phyloP scores from a whole-genome alignment of 495 filamentous ascomycete species.

The Cetradonia linearis region DNA sequence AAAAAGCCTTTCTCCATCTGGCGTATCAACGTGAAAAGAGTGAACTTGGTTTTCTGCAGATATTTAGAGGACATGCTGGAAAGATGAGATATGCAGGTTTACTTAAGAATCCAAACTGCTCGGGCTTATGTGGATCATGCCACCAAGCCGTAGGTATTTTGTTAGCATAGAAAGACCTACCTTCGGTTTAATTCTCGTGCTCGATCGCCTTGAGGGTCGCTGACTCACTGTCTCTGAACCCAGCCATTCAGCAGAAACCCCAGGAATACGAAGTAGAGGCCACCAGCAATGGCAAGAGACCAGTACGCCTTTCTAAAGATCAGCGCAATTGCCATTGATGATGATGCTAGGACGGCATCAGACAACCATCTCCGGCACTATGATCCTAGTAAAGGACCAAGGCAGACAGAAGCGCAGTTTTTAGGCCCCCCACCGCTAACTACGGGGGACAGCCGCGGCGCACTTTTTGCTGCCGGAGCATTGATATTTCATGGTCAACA shows the following conservation, averaged over 20 bases:
- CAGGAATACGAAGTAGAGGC: slow-evolving; percentile 42
- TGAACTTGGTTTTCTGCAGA: slow-evolving; percentile 47
- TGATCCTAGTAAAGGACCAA: not conserved
- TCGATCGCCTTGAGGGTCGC: not conserved
- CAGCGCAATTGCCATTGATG: slow-evolving; percentile 23
- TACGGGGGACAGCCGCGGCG: not conserved
- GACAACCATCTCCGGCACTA: not conserved
- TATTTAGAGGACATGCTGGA: not conserved
- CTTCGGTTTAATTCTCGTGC: slow-evolving; percentile 11
- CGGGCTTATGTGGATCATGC: slow-evolving; percentile 59
- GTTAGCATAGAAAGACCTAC: slow-evolving; percentile 68
- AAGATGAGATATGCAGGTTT: not conserved
- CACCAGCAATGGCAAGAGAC: slow-evolving; percentile 41
- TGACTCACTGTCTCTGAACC: slow-evolving; percentile 42
- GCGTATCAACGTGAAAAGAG: slow-evolving; percentile 45
- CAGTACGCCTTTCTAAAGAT: slow-evolving; percentile 51
- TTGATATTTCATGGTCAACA: not conserved
- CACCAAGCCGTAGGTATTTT: slow-evolving; percentile 58
- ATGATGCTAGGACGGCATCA: not conserved
- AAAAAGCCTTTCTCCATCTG: slow-evolving; percentile 49
- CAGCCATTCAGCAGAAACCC: slow-evolving; percentile 38
- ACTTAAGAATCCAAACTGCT: slow-evolving; percentile 78
- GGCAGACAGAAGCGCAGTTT: not conserved
- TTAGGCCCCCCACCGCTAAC: not conserved
- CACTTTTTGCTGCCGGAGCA: not conserved